Conservation (phyloP, 257 asterid species). For the Ophiorrhiza pumila region DNA sequence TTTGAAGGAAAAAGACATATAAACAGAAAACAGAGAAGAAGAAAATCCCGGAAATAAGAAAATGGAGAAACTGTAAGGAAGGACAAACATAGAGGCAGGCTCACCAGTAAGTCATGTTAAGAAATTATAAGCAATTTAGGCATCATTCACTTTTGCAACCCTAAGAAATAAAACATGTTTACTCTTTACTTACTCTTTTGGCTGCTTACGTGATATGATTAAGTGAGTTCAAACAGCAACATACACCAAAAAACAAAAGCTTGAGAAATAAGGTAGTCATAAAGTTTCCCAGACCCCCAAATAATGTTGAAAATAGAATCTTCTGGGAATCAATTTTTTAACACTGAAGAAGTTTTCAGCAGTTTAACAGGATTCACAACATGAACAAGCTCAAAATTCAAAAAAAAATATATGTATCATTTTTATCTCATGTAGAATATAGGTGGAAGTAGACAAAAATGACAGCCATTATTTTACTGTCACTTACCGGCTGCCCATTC, state of each 20-base stretch:
- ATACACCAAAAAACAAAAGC: background rate
- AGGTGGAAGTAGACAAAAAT: background rate
- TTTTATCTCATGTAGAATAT: background rate
- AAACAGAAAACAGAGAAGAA: background rate
- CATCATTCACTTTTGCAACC: background rate
- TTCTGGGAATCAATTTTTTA: background rate
- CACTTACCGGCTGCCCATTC: conserved; percentile 73
- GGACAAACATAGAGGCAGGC: background rate
- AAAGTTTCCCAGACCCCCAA: background rate
- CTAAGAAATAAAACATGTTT: background rate
- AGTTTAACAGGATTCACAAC: background rate
- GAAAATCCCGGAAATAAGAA: background rate
- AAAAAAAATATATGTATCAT: background rate
- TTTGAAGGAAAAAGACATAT: background rate
- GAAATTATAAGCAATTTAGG: background rate
- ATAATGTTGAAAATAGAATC: background rate
- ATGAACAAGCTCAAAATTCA: background rate
- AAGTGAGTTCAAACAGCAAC: background rate
- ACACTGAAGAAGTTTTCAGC: background rate
- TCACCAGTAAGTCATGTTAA: background rate
- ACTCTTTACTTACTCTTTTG: background rate
- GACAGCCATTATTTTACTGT: background rate
- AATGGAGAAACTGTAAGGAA: background rate
- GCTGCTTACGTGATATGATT: background rate
- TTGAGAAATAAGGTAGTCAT: no score